phyloP scores from a whole-genome alignment of 768 basidiomycete genomes.

The Naganishia kalamii region DNA sequence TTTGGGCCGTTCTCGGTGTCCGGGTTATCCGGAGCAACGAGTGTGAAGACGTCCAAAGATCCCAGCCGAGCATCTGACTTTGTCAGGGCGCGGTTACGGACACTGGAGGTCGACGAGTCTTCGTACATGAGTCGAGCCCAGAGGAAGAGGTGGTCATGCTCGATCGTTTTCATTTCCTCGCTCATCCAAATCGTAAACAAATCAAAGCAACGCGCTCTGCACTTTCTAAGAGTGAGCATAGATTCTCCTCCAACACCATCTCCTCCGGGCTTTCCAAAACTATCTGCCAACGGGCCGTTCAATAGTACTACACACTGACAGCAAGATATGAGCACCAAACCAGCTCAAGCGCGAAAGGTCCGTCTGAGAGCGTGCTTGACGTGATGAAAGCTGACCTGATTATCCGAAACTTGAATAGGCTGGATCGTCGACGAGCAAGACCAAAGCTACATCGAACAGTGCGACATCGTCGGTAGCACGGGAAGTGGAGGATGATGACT shows the following conservation, averaged over 20 bases:
- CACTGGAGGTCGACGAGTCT: not conserved
- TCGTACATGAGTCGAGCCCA: not conserved
- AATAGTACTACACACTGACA: not conserved
- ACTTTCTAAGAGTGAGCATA: not conserved
- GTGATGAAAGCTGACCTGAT: not conserved
- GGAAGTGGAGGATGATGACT: constrained; percentile 10
- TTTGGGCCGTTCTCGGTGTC: not conserved
- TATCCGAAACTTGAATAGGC: not conserved
- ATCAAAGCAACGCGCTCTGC: not conserved
- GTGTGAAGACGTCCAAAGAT: not conserved
- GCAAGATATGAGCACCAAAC: constrained; percentile 28
- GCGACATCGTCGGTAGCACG: not conserved
- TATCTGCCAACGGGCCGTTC: not conserved
- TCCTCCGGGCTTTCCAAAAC: not conserved
- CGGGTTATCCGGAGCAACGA: not conserved
- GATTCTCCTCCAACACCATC: constrained; percentile 12
- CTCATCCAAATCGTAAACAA: not conserved
- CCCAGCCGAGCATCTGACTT: not conserved
- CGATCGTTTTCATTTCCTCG: not conserved
- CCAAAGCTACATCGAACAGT: not conserved
- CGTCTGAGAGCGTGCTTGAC: not conserved
- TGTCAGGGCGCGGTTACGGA: no score
- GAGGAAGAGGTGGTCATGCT: not conserved
- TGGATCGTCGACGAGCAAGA: not conserved
- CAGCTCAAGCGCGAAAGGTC: constrained; percentile 22